Percentiles rank a stretch among this genome's conserved stretches.
phyloP scores from a whole-genome alignment of 805 yeast genomes.

The Yarrowia sp. region DNA sequence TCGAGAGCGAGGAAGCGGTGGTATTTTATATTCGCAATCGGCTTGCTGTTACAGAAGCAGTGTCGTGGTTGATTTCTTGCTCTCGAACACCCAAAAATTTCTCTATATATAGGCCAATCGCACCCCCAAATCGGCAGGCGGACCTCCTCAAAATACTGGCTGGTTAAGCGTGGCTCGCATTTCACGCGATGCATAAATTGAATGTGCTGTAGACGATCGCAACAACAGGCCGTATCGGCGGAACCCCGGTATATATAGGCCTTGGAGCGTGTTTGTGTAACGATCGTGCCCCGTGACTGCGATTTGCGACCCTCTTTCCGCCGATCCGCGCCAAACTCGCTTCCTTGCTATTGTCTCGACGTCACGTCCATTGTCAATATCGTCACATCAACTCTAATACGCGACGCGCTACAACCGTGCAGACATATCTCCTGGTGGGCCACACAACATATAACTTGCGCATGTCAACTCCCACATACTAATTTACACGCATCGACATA shows the following conservation, averaged over 20 bases:
- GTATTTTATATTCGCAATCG: too few species aligned
- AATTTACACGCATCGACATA: constrained; percentile 11
- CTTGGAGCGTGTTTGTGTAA: too few species aligned
- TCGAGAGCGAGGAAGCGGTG: neutral
- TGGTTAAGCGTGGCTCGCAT: constrained; percentile 25
- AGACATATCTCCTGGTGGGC: constrained; percentile 25
- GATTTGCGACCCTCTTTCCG: neutral
- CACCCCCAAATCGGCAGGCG: too few species aligned
- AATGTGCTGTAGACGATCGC: constrained; percentile 17
- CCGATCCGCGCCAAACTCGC: neutral
- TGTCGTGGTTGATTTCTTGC: too few species aligned
- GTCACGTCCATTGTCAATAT: constrained; percentile 2
- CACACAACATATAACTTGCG: constrained; percentile 24
- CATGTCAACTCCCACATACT: constrained; percentile 20
- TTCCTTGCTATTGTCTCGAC: neutral
- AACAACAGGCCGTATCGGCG: neutral
- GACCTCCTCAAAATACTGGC: constrained; percentile 11
- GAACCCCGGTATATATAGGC: too few species aligned
- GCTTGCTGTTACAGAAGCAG: too few species aligned
- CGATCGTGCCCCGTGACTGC: too few species aligned
- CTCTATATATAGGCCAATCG: too few species aligned
- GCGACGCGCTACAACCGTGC: constrained; percentile 25
- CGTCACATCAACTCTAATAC: constrained; percentile 19
- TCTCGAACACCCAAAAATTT: too few species aligned
- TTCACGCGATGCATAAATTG: constrained; percentile 24